Conservation (phyloP, 257 asterid genomes). For the Hygrophila difformis region DNA sequence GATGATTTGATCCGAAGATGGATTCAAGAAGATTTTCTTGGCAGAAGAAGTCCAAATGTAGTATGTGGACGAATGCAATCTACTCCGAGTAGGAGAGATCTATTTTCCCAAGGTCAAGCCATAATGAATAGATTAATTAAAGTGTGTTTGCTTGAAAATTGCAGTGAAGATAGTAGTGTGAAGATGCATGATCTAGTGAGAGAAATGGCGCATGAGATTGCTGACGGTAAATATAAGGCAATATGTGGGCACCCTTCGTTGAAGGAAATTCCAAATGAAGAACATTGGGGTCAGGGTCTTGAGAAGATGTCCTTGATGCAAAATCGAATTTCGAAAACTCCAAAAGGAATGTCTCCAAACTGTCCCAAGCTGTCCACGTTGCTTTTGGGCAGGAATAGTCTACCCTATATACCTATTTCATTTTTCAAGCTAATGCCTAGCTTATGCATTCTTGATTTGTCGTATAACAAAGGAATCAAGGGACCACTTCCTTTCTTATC, state of each 20-base stretch:
- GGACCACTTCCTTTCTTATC: conserved; percentile 1
- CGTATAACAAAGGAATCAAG: background rate
- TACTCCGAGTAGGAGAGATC: background rate
- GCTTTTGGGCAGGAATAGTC: background rate
- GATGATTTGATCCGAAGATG: background rate
- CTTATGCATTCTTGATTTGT: conserved; percentile 9
- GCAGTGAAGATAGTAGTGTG: background rate
- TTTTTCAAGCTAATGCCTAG: conserved; percentile 6
- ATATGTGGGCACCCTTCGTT: background rate
- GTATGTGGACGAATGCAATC: too few relatives aligned
- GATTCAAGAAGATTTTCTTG: background rate
- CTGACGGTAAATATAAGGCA: conserved; percentile 3
- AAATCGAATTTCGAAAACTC: background rate
- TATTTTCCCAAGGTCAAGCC: background rate
- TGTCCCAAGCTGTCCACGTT: conserved; percentile 15
- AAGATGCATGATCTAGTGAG: conserved; percentile 22
- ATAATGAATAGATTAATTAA: background rate
- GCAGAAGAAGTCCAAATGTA: background rate
- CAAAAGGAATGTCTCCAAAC: conserved; percentile 12
- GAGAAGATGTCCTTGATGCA: conserved; percentile 17
- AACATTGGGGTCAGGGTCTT: conserved; percentile 11
- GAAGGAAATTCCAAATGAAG: background rate
- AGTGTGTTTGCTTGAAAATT: background rate
- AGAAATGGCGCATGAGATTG: conserved; percentile 14
- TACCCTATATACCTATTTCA: background rate